Evolutionary conservation across 1,284 basidiomycete genomes (phyloP).

Genomic region (Boletus mariae): DNA sequence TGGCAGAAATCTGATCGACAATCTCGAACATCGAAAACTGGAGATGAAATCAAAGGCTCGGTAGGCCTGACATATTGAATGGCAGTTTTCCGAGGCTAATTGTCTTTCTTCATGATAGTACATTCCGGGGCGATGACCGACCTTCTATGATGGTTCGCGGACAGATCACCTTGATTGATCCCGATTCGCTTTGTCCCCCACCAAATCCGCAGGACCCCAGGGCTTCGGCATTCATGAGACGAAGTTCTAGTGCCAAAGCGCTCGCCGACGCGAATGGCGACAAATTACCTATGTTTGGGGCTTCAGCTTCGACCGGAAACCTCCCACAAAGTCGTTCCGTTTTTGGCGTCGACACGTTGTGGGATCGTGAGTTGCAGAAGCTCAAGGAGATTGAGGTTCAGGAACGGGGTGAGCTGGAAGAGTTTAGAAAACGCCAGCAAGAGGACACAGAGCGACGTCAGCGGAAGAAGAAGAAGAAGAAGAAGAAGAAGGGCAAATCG

Average conservation of each 20-base stretch:
- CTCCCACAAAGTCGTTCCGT: conserved; percentile 57
- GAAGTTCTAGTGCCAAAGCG: conserved; percentile 54
- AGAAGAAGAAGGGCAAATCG: conserved; percentile 38
- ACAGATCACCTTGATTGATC: conserved; percentile 66
- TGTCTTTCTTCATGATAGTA: conserved; percentile 36
- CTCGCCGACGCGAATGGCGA: conserved; percentile 54
- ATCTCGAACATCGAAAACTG: conserved; percentile 70
- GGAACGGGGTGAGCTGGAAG: conserved; percentile 54
- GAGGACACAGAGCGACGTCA: conserved; percentile 40
- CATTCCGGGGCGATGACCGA: conserved; percentile 71
- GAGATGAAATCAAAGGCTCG: conserved; percentile 72
- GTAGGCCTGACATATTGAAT: conserved; percentile 37
- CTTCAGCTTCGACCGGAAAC: conserved; percentile 31
- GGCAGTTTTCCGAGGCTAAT: conserved; percentile 11
- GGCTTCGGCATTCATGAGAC: conserved; percentile 39
- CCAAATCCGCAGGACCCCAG: conserved; percentile 20
- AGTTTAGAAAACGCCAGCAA: conserved; percentile 41
- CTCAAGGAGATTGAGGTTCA: conserved; percentile 65
- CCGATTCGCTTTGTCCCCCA: conserved; percentile 46
- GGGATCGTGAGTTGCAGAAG: conserved; percentile 76
- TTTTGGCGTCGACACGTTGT: conserved; percentile 79
- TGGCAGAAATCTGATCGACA: conserved; percentile 78
- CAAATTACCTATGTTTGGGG: conserved; percentile 25
- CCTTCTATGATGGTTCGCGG: conserved; percentile 81
- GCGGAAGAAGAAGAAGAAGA: conserved; percentile 36